These are phyloP conservation scores for Colletotrichum salicis DNA, from an alignment of 2,329 filamentous ascomycete genomes.

Conservation along the genomic window DNA sequence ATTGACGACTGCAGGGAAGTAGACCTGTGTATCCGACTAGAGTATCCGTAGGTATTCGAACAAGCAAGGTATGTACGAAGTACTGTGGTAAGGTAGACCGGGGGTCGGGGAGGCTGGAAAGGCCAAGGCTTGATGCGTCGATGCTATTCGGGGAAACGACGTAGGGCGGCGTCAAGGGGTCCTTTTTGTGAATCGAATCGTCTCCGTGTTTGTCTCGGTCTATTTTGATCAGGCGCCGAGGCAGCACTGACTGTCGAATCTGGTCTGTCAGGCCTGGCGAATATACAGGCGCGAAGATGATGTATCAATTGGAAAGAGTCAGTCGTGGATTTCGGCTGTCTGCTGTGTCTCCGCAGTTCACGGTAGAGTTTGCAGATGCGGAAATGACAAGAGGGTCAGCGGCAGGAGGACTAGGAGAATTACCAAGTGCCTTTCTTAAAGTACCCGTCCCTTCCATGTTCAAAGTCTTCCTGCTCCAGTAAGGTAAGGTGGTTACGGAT, in stretches of 20 bases:
- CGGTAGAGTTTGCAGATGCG: background rate
- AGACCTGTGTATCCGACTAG: background rate
- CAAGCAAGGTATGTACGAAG: background rate
- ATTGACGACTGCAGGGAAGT: background rate
- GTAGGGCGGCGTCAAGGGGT: conserved; percentile 9
- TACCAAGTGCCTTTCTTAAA: background rate
- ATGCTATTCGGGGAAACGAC: conserved; percentile 15
- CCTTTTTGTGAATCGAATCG: background rate
- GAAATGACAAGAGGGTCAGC: background rate
- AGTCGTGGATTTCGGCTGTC: background rate
- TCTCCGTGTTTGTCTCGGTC: conserved; percentile 4
- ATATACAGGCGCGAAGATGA: background rate
- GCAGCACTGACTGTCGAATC: background rate
- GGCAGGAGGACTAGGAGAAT: conserved; percentile 7
- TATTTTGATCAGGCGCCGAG: background rate
- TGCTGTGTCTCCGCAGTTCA: background rate
- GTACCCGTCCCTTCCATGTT: background rate
- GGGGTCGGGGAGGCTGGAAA: background rate
- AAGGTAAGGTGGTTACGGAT: too few species aligned
- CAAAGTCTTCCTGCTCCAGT: background rate
- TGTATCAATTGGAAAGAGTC: background rate
- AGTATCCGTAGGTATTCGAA: background rate
- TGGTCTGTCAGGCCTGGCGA: background rate
- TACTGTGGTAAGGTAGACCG: background rate
- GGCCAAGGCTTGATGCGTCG: conserved; percentile 23